phyloP scores from a whole-genome alignment of 345 rosid genomes.

The Populus nigra region DNA sequence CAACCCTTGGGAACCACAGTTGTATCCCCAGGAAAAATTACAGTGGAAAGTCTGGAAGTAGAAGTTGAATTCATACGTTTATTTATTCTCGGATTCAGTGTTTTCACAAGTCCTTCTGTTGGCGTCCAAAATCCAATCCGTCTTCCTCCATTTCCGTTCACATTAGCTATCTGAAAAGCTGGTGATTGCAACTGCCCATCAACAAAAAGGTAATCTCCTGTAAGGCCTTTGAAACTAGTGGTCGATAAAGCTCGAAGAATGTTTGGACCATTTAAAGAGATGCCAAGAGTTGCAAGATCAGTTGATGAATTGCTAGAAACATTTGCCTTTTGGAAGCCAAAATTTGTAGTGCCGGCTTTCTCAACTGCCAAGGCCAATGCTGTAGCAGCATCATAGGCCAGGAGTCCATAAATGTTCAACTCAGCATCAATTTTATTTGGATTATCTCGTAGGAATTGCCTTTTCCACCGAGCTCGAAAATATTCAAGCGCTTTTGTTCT shows the following conservation, averaged over 20 bases:
- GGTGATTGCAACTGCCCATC: slow-evolving; percentile 33
- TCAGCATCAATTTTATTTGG: slow-evolving; percentile 5
- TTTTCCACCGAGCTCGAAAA: slow-evolving; percentile 32
- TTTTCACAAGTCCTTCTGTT: slow-evolving; percentile 1
- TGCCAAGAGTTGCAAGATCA: slow-evolving; percentile 19
- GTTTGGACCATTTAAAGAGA: slow-evolving; percentile 25
- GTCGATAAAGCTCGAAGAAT: slow-evolving; percentile 17
- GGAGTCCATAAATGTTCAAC: slow-evolving; percentile 23
- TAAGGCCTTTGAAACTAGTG: slow-evolving; percentile 30
- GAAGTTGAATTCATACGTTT: neutral
- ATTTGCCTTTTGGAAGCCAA: slow-evolving; percentile 8
- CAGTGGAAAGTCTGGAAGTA: neutral
- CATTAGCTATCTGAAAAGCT: slow-evolving; percentile 38
- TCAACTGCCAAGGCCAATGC: slow-evolving; percentile 46
- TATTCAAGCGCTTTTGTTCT: slow-evolving; percentile 10
- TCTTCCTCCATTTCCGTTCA: slow-evolving; percentile 21
- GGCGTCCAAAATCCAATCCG: slow-evolving; percentile 40
- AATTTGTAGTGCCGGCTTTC: slow-evolving; percentile 4
- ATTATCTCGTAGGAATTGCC: slow-evolving; percentile 20
- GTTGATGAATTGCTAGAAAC: neutral
- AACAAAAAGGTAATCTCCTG: slow-evolving; percentile 33
- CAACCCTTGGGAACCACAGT: slow-evolving; percentile 34
- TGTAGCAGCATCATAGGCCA: slow-evolving; percentile 45
- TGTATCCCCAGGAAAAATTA: slow-evolving; percentile 52
- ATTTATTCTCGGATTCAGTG: neutral